Base-by-base conservation (phyloP, 164 flowering plant species). In the Chloranthus sessilifolius region DNA sequence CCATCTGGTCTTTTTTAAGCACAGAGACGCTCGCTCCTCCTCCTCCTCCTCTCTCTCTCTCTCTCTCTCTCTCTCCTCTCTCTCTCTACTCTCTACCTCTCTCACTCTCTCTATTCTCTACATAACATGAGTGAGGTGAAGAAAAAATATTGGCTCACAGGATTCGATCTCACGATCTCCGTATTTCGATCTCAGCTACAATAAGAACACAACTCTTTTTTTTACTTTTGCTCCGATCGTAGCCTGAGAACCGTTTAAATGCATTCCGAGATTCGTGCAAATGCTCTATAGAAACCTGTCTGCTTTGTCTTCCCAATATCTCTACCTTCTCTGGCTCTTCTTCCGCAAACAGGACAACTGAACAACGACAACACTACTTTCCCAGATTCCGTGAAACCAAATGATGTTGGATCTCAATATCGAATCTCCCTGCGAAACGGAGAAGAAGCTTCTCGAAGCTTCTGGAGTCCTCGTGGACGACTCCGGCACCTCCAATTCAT, bases 401-500 rank as follows among this genome's bases (percentile, higher is more conserved):
- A 48, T 12, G 29, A 74, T 76, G 78, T 42, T 76, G 65, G 82
- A 72, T 74, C 80, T 76, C 47, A 68, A 59, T 47, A 55, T 58
- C 8, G 66, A 56, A 36, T 44, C 55, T 7, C 17, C 42, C 31
- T 31, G 23, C 34, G 55, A 45, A 1, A 60, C 43, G 23, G 33
- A 35, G 26, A 7, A 5, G 47, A 56, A 57, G 58, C 16, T 56
- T 38, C 50, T 44, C 11, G 71, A 66, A 30, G 66, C 63, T 41
- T 61, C 65, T 11, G 72, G 64, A 25, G 73, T 59, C 22, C 74
- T 63, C 29, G 58, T 70, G 74, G 80, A 73, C 29, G 78, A 76
- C 40, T 73, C 88, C 10, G 81, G 80, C 7, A 65, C 81, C 5
- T 78, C 85, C 2, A 74, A 64, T 48, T 83, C 95, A 15, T 83